Evolutionary conservation across 139 green algal species (phyloP).

Genomic region (Chlorella sp.): DNA sequence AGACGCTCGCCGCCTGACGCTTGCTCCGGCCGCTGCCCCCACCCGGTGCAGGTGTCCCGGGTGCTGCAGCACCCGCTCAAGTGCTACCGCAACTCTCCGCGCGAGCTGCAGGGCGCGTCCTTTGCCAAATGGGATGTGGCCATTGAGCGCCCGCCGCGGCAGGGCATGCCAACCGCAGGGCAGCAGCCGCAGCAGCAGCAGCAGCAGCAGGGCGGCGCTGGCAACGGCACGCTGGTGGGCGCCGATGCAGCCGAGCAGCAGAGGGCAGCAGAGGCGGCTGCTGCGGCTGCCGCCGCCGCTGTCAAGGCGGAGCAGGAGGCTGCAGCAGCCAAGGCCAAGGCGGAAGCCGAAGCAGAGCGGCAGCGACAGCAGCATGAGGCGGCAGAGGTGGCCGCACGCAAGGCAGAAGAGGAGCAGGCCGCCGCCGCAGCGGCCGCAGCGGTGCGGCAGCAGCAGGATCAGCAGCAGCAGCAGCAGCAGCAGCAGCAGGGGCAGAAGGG

Average conservation of each 20-base stretch:
- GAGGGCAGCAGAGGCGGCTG: background rate
- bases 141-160: background rate
- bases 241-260: background rate
- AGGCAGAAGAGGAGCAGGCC: background rate
- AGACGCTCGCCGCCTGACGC: too few relatives aligned
- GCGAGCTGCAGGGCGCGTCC: background rate
- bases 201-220: background rate
- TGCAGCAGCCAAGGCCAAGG: background rate
- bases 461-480: background rate
- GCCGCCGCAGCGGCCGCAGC: background rate
- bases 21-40: too few relatives aligned
- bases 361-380: slow-evolving; percentile 12
- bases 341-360: background rate
- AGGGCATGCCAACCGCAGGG: background rate
- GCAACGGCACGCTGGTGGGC: background rate
- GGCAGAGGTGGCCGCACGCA: background rate
- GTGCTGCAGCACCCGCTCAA: slow-evolving; percentile 62
- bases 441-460: background rate
- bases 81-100: slow-evolving; percentile 37
- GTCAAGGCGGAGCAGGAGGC: background rate
- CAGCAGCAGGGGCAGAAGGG: background rate
- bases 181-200: slow-evolving; percentile 19
- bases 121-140: slow-evolving; percentile 18
- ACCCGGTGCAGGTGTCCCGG: slow-evolving; percentile 42
- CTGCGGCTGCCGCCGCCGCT: background rate